A percentile compares a stretch with the other conserved stretches of the same genome.
Conservation (phyloP, 805 yeast species). For the Candida cerambycidarum region DNA sequence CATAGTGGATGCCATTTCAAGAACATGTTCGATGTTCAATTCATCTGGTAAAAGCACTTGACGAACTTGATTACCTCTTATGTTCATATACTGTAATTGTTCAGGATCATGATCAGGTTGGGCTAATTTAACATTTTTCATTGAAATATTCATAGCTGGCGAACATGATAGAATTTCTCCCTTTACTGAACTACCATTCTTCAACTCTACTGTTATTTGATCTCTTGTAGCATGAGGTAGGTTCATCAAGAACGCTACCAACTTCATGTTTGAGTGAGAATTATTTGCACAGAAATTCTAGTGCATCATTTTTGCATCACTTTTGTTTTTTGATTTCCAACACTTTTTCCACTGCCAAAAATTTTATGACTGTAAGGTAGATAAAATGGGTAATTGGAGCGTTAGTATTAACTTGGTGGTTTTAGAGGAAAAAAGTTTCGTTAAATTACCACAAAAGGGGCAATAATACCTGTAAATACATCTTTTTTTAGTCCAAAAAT, state of each 20-base stretch:
- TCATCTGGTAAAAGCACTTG: slow-evolving; percentile 84
- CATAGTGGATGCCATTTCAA: slow-evolving; percentile 47
- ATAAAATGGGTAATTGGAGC: too few species aligned
- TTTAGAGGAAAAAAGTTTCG: too few species aligned
- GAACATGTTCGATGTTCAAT: slow-evolving; percentile 64
- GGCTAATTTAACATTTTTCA: slow-evolving; percentile 79
- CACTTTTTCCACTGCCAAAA: too few species aligned
- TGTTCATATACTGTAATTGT: slow-evolving; percentile 71
- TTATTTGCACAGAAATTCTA: background rate
- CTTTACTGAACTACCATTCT: slow-evolving; percentile 83
- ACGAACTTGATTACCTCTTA: slow-evolving; percentile 88
- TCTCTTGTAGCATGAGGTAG: slow-evolving; percentile 64
- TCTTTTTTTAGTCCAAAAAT: too few species aligned
- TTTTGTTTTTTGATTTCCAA: too few species aligned
- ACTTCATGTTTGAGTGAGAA: slow-evolving; percentile 45
- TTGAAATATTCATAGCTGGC: slow-evolving; percentile 85
- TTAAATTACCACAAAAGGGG: too few species aligned
- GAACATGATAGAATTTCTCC: slow-evolving; percentile 85
- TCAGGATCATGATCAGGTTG: slow-evolving; percentile 69
- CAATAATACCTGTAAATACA: too few species aligned
- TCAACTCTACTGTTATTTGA: slow-evolving; percentile 85
- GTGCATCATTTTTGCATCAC: background rate
- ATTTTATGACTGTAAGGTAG: too few species aligned
- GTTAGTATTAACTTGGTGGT: too few species aligned
- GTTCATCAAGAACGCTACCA: slow-evolving; percentile 79